Conservation (phyloP, 2,329 filamentous ascomycete genomes). For the Fusarium dlaminii region DNA sequence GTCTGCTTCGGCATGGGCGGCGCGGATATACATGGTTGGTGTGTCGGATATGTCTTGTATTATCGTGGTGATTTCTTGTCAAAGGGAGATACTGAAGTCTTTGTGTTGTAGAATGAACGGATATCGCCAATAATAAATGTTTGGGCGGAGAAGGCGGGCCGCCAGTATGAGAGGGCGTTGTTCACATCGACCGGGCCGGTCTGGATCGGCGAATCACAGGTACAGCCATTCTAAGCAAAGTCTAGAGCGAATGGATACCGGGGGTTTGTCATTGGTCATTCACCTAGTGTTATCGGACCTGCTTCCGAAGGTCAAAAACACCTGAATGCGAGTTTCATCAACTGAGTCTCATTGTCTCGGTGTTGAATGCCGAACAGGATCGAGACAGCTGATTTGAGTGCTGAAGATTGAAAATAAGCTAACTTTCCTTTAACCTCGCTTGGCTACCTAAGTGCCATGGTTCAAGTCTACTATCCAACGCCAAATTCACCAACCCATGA, state of each 20-base stretch:
- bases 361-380: background rate
- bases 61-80: fast-evolving
- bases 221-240: conserved; percentile 7
- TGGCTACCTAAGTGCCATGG: too few species aligned
- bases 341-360: background rate
- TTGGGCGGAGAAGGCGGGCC: conserved; percentile 24
- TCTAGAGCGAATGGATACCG: background rate
- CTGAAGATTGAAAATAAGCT: fast-evolving
- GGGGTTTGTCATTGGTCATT: background rate
- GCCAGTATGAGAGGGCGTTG: background rate
- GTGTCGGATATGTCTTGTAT: fast-evolving
- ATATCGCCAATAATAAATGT: conserved; percentile 8
- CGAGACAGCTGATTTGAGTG: background rate
- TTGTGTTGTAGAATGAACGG: background rate
- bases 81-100: background rate
- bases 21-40: conserved; percentile 27
- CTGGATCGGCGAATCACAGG: conserved; percentile 2
- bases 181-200: conserved; percentile 18
- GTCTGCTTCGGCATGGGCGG: conserved; percentile 59
- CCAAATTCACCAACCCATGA: background rate
- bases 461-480: too few species aligned
- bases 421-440: fast-evolving
- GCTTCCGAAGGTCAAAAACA: background rate
- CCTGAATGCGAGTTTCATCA: fast-evolving
- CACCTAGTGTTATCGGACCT: background rate